Percentiles rank a stretch among this genome's conserved stretches.
These are phyloP conservation scores for Leccinum sublutescens DNA, from an alignment of 768 basidiomycete species.

Conservation along the genomic window DNA sequence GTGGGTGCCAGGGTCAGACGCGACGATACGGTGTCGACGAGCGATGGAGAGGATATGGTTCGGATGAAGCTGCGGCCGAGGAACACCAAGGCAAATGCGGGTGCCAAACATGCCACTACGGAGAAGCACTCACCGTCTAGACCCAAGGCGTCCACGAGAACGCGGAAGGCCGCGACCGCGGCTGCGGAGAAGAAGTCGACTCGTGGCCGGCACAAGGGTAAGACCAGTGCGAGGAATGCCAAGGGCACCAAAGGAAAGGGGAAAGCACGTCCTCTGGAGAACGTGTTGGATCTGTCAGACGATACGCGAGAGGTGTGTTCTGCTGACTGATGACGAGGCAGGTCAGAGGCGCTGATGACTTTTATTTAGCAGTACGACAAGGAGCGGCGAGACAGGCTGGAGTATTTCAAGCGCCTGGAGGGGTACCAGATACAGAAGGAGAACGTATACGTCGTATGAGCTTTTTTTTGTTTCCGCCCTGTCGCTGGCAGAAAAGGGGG, in stretches of 20 bases:
- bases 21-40: slow-evolving; percentile 5
- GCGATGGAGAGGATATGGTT: slow-evolving; percentile 7
- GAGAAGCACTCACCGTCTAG: slow-evolving; percentile 15
- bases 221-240: slow-evolving; percentile 8
- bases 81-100: slow-evolving; percentile 6
- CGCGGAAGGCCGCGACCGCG: slow-evolving; percentile 2
- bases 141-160: slow-evolving; percentile 10
- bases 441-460: slow-evolving; percentile 57
- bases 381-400: slow-evolving; percentile 49
- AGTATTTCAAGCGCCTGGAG: slow-evolving; percentile 53
- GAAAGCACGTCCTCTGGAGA: slow-evolving; percentile 22
- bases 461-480: not conserved
- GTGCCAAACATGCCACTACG: not conserved
- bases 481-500: not conserved
- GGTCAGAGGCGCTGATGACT: not conserved
- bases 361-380: slow-evolving; percentile 38
- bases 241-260: slow-evolving; percentile 30
- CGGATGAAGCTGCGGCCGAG: slow-evolving; percentile 23
- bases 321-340: not conserved
- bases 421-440: slow-evolving; percentile 55
- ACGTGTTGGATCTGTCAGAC: slow-evolving; percentile 30
- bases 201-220: slow-evolving; percentile 24
- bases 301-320: slow-evolving; percentile 31
- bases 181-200: slow-evolving; percentile 7
- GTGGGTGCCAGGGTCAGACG: slow-evolving; percentile 15